Evolutionary conservation across 2,329 filamentous ascomycete genomes (phyloP).

Genomic region (Verticillium tricorpus): DNA sequence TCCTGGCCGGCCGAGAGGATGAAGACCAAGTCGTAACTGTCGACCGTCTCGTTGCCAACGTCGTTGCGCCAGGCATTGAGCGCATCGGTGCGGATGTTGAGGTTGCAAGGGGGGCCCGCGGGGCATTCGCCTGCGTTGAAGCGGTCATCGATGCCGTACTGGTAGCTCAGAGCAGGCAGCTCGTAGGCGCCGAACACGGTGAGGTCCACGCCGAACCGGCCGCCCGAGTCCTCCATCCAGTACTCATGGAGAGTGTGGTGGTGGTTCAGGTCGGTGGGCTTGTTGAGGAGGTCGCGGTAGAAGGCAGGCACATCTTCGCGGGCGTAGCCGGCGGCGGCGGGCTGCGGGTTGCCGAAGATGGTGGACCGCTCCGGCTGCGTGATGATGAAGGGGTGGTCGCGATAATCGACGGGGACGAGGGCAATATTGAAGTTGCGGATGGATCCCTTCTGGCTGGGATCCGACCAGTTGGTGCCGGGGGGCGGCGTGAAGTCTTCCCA

Average conservation of each 20-base stretch:
- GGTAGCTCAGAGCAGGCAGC: conserved; percentile 41
- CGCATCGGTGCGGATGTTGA: conserved; percentile 44
- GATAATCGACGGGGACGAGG: conserved; percentile 47
- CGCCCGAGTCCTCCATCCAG: conserved; percentile 52
- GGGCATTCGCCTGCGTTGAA: conserved; percentile 47
- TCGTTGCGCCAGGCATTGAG: conserved; percentile 44
- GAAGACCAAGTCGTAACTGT: conserved; percentile 45
- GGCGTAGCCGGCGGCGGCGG: conserved; percentile 20
- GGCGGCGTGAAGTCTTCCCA: conserved; percentile 43
- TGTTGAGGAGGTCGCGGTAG: conserved; percentile 47
- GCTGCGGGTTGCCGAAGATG: conserved; percentile 46
- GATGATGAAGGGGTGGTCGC: conserved; percentile 43
- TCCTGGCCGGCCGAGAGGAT: conserved; percentile 51
- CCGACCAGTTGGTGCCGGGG: conserved; percentile 43
- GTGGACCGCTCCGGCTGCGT: conserved; percentile 39
- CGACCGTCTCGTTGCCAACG: conserved; percentile 43
- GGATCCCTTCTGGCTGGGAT: conserved; percentile 37
- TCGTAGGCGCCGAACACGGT: conserved; percentile 47
- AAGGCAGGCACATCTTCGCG: conserved; percentile 43
- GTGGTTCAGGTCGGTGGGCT: conserved; percentile 41
- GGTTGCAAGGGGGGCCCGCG: conserved; percentile 31
- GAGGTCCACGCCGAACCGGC: conserved; percentile 47
- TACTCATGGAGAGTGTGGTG: conserved; percentile 51
- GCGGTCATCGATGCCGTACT: conserved; percentile 45
- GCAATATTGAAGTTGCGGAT: conserved; percentile 52